Conservation (phyloP, 305 asterid species). For the Fraxinus angustifolia region DNA sequence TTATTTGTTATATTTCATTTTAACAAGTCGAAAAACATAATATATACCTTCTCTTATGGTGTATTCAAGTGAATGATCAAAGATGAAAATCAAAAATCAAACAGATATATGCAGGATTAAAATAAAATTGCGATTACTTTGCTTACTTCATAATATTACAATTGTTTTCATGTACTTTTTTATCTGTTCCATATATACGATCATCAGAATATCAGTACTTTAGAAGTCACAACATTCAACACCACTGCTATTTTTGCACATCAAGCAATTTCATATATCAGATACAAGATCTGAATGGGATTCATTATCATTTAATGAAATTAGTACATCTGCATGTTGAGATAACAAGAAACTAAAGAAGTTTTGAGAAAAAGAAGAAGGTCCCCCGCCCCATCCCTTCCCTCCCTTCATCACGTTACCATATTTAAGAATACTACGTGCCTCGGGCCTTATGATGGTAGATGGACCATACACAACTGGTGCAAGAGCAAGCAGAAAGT, state of each 20-base stretch:
- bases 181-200: background rate
- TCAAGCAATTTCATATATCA: background rate
- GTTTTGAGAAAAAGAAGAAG: background rate
- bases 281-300: background rate
- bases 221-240: background rate
- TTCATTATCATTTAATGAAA: background rate
- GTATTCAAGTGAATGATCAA: background rate
- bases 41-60: background rate
- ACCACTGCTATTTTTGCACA: background rate
- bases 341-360: background rate
- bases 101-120: background rate
- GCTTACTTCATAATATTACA: background rate
- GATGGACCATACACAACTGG: background rate
- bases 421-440: background rate
- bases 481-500: background rate
- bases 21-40: background rate
- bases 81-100: background rate
- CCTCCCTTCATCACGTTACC: background rate
- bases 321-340: background rate
- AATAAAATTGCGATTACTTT: background rate
- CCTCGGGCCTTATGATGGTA: background rate
- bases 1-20: background rate
- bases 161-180: background rate
- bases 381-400: background rate
- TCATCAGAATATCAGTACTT: background rate